phyloP scores from a whole-genome alignment of 2,329 filamentous ascomycete species.

The Cercospora sesami region DNA sequence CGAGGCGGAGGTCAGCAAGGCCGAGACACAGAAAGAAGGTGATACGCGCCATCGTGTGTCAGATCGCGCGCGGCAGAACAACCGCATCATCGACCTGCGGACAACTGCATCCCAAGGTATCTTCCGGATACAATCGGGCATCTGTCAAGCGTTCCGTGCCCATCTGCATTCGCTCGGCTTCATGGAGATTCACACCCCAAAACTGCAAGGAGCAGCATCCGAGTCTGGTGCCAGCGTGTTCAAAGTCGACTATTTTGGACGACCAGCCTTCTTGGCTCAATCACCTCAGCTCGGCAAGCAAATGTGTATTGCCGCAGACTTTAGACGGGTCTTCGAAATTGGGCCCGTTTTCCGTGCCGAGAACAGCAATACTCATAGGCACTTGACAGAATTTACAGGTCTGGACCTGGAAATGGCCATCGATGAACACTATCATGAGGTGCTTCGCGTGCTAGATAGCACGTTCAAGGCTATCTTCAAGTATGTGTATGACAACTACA shows the following conservation, averaged over 20 bases:
- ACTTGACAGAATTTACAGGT: constrained; percentile 92
- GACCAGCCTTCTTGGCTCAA: constrained; percentile 83
- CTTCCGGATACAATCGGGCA: constrained; percentile 80
- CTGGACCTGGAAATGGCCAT: constrained; percentile 92
- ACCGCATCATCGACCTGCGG: constrained; percentile 79
- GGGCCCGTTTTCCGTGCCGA: constrained; percentile 90
- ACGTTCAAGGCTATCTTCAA: constrained; percentile 79
- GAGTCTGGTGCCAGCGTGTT: constrained; percentile 92
- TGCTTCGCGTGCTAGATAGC: constrained; percentile 73
- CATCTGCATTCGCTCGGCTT: constrained; percentile 75
- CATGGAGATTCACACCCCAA: constrained; percentile 91
- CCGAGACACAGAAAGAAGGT: constrained; percentile 58
- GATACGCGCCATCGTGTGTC: constrained; percentile 62
- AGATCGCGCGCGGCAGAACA: constrained; percentile 71
- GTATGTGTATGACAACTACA: constrained; percentile 67
- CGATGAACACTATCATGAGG: constrained; percentile 85
- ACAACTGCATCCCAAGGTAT: constrained; percentile 85
- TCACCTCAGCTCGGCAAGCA: constrained; percentile 92
- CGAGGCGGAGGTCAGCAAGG: constrained; percentile 64
- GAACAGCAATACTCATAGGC: constrained; percentile 92
- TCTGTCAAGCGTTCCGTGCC: constrained; percentile 76
- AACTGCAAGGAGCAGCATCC: constrained; percentile 84
- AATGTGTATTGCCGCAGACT: constrained; percentile 86
- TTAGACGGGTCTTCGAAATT: constrained; percentile 85
- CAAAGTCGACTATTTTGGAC: constrained; percentile 86